phyloP scores from a whole-genome alignment of 2,329 filamentous ascomycete genomes.

The Paecilomyces variotii region DNA sequence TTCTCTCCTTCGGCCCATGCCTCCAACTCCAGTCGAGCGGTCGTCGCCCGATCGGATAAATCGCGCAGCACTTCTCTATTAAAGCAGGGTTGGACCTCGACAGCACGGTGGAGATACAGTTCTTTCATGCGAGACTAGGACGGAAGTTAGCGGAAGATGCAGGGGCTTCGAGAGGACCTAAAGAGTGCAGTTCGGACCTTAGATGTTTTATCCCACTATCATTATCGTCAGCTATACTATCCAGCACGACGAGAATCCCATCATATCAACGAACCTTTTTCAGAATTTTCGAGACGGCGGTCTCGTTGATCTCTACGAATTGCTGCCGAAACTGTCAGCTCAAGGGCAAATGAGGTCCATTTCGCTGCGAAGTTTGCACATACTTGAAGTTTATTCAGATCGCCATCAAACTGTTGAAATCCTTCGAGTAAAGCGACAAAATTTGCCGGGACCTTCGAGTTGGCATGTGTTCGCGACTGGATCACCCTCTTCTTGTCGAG shows the following conservation, averaged over 20 bases:
- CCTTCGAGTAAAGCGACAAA: conserved; percentile 94
- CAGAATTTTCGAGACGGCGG: conserved; percentile 94
- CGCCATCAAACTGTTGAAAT: conserved; percentile 93
- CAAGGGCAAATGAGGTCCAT: not conserved
- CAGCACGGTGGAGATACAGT: conserved; percentile 87
- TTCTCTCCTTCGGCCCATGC: conserved; percentile 97
- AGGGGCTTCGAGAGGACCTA: conserved; percentile 2
- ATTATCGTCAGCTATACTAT: conserved; percentile 12
- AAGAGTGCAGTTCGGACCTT: conserved; percentile 50
- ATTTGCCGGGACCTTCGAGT: conserved; percentile 81
- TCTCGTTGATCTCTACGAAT: conserved; percentile 97
- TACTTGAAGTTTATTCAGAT: conserved; percentile 84
- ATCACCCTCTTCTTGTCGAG: conserved; percentile 92
- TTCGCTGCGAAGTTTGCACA: conserved; percentile 13
- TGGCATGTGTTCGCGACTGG: conserved; percentile 66
- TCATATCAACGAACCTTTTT: conserved; percentile 61
- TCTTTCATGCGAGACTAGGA: conserved; percentile 85
- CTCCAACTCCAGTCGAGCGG: conserved; percentile 86
- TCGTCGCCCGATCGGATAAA: conserved; percentile 92
- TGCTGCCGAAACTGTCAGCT: conserved; percentile 48
- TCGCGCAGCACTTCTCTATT: conserved; percentile 96
- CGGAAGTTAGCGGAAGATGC: conserved; percentile 5
- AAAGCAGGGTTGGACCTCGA: conserved; percentile 97
- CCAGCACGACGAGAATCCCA: conserved; percentile 6
- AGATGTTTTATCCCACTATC: conserved; percentile 93